Evolutionary conservation across 129 eudicot species (phyloP), one percentile per base, ranked within the genome.

Genomic region (Scalesia atractyloides): DNA sequence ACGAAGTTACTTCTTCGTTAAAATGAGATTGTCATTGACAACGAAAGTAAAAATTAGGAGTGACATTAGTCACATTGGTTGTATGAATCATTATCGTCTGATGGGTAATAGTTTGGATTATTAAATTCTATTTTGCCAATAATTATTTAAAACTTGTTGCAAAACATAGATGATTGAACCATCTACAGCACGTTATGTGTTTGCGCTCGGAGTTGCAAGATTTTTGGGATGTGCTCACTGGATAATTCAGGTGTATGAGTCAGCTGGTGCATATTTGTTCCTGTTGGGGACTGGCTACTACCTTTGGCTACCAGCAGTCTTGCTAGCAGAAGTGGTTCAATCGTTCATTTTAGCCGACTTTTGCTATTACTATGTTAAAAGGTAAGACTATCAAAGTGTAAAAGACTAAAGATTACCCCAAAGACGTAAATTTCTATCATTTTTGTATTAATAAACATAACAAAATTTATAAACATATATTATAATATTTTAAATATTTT

Each of bases 261-360:
- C 95, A n/a, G 83, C 85, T 39, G 98, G 98, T 58, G 37, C 70
- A 4, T 84, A 84, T 64, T 24, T 94, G 70, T 81, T 58, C 65
- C 58, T 88, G 53, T 37, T 90, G 22, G 97, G 97, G 66, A 70
- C 84, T 11, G 97, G 98, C 13, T 82, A 90, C 80, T 68, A 22
- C 64, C 16, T 90, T 53, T 94, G 97, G 97, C 33, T 83, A 49
- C 89, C 92, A 5, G 72, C 73, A 69, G 86, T 85, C 12, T 79
- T 94, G 73, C 70, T 94, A 2, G 68, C 92, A 6, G 98, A 94
- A 77, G 59, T 71, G 63, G 88, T 95, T 63, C 99, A 95, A 69
- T 88, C 99, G 19, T 85, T 88, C 81, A 90, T 94, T 79, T 78
- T 94, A 84, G 98, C 96, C 0, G 98, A 94, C 79, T 94, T 94